phyloP scores from a whole-genome alignment of 106 monocot genomes.

The Apostasia shenzhenica region DNA sequence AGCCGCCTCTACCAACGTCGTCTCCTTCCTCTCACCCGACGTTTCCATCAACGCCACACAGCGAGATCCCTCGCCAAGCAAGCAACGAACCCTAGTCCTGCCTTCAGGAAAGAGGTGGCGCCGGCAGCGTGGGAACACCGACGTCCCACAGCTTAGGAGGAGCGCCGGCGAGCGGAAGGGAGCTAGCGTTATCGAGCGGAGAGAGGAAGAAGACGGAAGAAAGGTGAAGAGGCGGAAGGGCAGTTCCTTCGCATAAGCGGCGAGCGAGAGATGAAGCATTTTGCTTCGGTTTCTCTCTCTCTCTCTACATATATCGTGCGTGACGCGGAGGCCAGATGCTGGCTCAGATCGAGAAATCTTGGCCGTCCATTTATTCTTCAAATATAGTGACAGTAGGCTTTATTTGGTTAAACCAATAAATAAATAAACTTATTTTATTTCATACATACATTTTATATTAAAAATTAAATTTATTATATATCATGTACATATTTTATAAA shows the following conservation, averaged over 20 bases:
- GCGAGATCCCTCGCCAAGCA: slow-evolving; percentile 1
- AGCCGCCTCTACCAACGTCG: not conserved
- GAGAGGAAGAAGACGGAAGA: not conserved
- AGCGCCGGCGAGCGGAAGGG: not conserved
- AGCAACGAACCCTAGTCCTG: slow-evolving; percentile 2
- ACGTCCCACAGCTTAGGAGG: not conserved
- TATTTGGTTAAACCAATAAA: too few species aligned
- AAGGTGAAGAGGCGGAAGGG: slow-evolving; percentile 2
- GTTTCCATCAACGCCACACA: slow-evolving; percentile 21
- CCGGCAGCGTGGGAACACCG: not conserved
- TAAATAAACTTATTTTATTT: too few species aligned
- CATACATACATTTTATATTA: too few species aligned
- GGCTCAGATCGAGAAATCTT: not conserved
- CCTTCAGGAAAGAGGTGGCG: not conserved
- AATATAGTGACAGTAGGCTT: too few species aligned
- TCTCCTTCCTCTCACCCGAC: slow-evolving; percentile 3
- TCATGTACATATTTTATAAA: too few species aligned
- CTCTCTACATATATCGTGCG: too few species aligned
- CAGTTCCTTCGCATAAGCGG: slow-evolving; percentile 1
- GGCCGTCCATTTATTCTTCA: not conserved
- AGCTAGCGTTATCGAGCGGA: not conserved
- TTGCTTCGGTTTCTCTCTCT: not conserved
- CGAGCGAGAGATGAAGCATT: slow-evolving; percentile 5
- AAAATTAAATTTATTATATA: too few species aligned
- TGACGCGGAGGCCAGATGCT: too few species aligned